A percentile compares a stretch with the other conserved stretches of the same genome.
Conservation (phyloP, 495 filamentous ascomycete species). For the Rusavskia elegans region DNA sequence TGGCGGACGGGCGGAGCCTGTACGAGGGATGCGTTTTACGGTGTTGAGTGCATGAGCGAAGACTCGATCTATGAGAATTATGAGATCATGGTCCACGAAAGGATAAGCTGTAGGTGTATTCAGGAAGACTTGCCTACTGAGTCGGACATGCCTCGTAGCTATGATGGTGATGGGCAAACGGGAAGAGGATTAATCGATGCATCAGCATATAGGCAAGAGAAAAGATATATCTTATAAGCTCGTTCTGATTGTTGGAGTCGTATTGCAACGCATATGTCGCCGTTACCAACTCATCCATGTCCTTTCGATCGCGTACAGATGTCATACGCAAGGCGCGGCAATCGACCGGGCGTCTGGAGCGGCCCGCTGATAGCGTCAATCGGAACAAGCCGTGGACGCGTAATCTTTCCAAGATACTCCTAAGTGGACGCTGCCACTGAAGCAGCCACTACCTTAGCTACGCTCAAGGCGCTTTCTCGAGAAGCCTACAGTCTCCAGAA, state of each 20-base stretch:
- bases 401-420: too few species aligned
- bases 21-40: constrained; percentile 91
- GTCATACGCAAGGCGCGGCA: background rate
- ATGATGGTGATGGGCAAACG: background rate
- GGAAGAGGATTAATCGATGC: background rate
- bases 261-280: too few species aligned
- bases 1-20: constrained; percentile 75
- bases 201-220: background rate
- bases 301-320: background rate
- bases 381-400: too few species aligned
- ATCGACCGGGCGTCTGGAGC: too few species aligned
- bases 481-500: too few species aligned
- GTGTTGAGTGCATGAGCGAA: constrained; percentile 98
- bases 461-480: too few species aligned
- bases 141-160: constrained; percentile 28
- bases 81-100: background rate
- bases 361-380: too few species aligned
- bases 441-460: too few species aligned
- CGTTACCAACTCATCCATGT: background rate
- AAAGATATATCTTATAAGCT: too few species aligned
- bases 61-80: constrained; percentile 56
- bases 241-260: too few species aligned
- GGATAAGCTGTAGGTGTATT: background rate
- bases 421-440: too few species aligned
- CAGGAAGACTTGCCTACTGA: constrained; percentile 33